Evolutionary conservation across 257 asterid genomes (phyloP), one percentile per base, ranked within the genome.

Genomic region (Solanum infundibuliforme): DNA sequence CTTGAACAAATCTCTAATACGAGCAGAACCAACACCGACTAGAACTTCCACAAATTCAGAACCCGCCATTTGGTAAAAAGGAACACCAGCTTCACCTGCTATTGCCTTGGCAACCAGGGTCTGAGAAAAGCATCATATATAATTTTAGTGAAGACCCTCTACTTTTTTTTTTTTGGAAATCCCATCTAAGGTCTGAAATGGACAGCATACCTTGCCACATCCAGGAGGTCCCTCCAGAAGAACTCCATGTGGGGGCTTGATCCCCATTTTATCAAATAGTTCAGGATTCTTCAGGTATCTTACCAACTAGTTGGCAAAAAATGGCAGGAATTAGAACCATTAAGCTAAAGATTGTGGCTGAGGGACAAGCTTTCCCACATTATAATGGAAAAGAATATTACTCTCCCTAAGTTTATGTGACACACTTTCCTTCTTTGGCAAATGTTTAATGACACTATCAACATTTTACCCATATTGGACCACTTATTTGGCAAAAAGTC

Each of bases 11-110:
- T 97, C 99, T 92, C 99, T 92, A 90, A 97, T 93, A 87, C 99
- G 98, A 90, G 99, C 99, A 90, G 99, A 93, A 89, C 99, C 99
- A 83, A 97, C 99, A 89, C 99, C 99, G 89, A 97, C 99, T 90
- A 97, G 88, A 75, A 97, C 98, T 93, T 97, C 99, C 86, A 94
- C 98, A 83, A 97, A 97, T 92, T 97, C 99, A 9, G 99, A 97
- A 87, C 99, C 99, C 83, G 99, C 99, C 99, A 97, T 97, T 92
- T 97, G 98, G 90, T 95, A 97, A 92, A 97, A 97, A 48, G 99
- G 99, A 93, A 97, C 99, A 86, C 98, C 98, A 27, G 99, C 99
- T 93, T 97, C 99, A 88, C 99, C 99, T 75, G 99, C 99, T 91
- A 97, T 97, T 88, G 99, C 99, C 92, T 97, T 97, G 73, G 99